Evolutionary conservation across 73 alveolate species (phyloP).

Genomic region (Tetrahymena borealis): DNA sequence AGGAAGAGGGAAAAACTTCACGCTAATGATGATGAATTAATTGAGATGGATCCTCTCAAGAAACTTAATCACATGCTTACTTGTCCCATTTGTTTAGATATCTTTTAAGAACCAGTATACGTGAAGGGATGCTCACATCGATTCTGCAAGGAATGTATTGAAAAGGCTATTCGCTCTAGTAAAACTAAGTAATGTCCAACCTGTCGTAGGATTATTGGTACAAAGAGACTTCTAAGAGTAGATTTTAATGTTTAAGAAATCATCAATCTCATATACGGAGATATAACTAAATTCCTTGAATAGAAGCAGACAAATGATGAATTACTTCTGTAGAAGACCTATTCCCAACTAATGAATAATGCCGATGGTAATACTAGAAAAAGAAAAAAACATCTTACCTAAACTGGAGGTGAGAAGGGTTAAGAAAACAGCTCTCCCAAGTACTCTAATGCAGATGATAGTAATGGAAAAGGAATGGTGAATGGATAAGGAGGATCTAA

Average conservation of each 20-base stretch:
- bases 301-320: not conserved
- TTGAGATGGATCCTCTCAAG: not conserved
- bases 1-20: not conserved
- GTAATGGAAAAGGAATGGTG: too few relatives aligned
- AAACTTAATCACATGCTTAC: not conserved
- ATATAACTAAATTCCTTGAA: not conserved
- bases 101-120: slow-evolving; percentile 34
- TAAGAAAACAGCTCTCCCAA: not conserved
- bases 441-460: too few relatives aligned
- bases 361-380: not conserved
- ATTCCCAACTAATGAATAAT: not conserved
- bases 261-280: not conserved
- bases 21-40: not conserved
- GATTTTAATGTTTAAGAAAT: slow-evolving; percentile 4
- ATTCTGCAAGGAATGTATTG: slow-evolving; percentile 43
- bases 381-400: not conserved
- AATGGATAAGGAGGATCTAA: too few relatives aligned
- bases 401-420: not conserved
- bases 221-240: slow-evolving; percentile 24
- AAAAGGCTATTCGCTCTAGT: slow-evolving; percentile 19
- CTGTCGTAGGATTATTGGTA: slow-evolving; percentile 30
- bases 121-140: slow-evolving; percentile 51
- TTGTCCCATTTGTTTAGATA: slow-evolving; percentile 33
- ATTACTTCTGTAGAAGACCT: not conserved
- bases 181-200: slow-evolving; percentile 32